phyloP scores from a whole-genome alignment of 352 stramenopile genomes.

The Aphanomyces euteiches region DNA sequence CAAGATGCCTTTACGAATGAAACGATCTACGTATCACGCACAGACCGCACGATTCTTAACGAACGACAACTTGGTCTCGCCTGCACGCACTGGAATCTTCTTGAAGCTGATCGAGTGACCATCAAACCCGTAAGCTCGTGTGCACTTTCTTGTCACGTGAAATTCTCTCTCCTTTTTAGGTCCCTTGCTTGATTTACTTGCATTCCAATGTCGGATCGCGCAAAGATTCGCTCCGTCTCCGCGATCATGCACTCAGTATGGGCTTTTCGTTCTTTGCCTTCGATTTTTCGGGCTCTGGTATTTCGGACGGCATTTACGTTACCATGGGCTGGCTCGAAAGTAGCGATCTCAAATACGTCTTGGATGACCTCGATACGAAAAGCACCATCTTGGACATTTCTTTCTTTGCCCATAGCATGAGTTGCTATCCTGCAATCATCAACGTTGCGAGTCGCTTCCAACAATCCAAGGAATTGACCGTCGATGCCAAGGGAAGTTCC shows the following conservation, averaged over 20 bases:
- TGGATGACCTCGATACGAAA: conserved; percentile 56
- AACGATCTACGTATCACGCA: conserved; percentile 37
- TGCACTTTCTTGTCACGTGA: not conserved
- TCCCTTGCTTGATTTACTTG: conserved; percentile 70
- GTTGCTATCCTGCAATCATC: conserved; percentile 68
- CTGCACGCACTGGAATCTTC: conserved; percentile 78
- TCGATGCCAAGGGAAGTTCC: conserved; percentile 36
- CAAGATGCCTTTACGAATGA: conserved; percentile 27
- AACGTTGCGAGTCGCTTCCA: conserved; percentile 60
- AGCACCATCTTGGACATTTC: conserved; percentile 50
- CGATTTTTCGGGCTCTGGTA: conserved; percentile 73
- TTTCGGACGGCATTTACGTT: conserved; percentile 78
- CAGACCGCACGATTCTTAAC: conserved; percentile 64
- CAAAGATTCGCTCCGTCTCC: conserved; percentile 61
- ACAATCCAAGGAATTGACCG: conserved; percentile 47
- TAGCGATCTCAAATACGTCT: conserved; percentile 63
- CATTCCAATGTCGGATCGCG: conserved; percentile 82
- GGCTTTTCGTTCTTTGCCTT: conserved; percentile 80
- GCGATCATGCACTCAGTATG: conserved; percentile 52
- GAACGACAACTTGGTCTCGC: conserved; percentile 59
- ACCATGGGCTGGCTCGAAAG: conserved; percentile 84
- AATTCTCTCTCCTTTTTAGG: conserved; percentile 10
- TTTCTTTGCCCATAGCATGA: conserved; percentile 83
- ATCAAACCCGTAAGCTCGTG: not conserved
- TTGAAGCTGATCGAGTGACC: conserved; percentile 30